A percentile compares a stretch with the other conserved stretches of the same genome.
These are phyloP conservation scores for Bipolaris sorokiniana DNA, from an alignment of 2,329 filamentous ascomycete species.

Conservation along the genomic window DNA sequence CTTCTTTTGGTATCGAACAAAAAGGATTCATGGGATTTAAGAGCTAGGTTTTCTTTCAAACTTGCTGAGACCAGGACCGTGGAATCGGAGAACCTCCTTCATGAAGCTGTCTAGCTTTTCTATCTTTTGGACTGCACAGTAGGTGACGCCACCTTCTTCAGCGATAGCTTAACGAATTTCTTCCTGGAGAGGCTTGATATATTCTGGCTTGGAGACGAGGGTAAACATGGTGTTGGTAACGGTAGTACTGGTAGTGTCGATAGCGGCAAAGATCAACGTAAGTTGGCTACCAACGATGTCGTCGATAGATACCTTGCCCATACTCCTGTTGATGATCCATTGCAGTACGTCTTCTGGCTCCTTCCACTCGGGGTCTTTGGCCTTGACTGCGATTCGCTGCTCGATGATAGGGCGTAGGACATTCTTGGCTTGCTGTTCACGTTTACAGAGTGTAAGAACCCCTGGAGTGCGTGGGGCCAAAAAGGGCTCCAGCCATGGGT, in stretches of 20 bases:
- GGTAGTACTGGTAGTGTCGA: constrained; percentile 40
- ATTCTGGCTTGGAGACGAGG: constrained; percentile 45
- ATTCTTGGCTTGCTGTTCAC: constrained; percentile 19
- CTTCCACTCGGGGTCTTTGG: constrained; percentile 38
- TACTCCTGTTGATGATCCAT: constrained; percentile 42
- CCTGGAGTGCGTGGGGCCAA: constrained; percentile 35
- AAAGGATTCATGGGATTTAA: too few relatives aligned
- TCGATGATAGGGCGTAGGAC: constrained; percentile 35
- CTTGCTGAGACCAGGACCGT: constrained; percentile 32
- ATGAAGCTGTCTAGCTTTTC: constrained; percentile 47
- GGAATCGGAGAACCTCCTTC: constrained; percentile 42
- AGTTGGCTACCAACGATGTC: constrained; percentile 27
- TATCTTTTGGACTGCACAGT: constrained; percentile 42
- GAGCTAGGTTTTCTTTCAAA: neutral
- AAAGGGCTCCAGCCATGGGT: constrained; percentile 36
- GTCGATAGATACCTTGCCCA: constrained; percentile 11
- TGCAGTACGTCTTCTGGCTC: constrained; percentile 48
- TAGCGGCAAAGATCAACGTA: constrained; percentile 38
- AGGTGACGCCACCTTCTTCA: constrained; percentile 42
- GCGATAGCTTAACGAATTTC: constrained; percentile 50
- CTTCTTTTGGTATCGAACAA: neutral
- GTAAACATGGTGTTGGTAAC: constrained; percentile 41
- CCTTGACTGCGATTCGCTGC: constrained; percentile 28
- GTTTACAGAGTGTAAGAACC: constrained; percentile 27
- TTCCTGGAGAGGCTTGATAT: constrained; percentile 51